Evolutionary conservation across 148 eudicot species (phyloP).

Genomic region (Cornus florida): DNA sequence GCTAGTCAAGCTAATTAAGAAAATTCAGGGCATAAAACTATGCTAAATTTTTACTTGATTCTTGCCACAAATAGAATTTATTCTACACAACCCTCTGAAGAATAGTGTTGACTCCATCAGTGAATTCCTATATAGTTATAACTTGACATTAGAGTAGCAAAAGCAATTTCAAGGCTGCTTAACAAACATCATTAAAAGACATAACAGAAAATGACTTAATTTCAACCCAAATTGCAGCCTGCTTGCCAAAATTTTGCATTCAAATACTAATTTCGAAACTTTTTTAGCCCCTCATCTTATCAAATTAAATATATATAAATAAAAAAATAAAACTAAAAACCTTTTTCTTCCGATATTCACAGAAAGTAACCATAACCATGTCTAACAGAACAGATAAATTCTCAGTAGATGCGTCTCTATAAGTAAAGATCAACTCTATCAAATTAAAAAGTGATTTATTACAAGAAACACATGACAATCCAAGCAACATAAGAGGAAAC

Average conservation of each 20-base stretch:
- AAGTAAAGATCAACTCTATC: neutral
- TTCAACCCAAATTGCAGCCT: neutral
- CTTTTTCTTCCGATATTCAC: neutral
- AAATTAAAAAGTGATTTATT: neutral
- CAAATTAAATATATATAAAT: neutral
- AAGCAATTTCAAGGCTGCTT: neutral
- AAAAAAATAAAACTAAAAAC: neutral
- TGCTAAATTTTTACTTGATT: neutral
- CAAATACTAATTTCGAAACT: neutral
- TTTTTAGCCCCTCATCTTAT: neutral
- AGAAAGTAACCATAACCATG: neutral
- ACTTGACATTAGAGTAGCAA: neutral
- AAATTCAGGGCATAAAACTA: neutral
- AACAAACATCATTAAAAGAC: neutral
- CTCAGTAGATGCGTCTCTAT: neutral
- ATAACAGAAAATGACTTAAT: neutral
- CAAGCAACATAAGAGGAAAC: too few relatives aligned
- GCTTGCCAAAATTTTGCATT: neutral
- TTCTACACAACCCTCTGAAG: neutral
- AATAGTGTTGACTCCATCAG: neutral
- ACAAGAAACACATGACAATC: too few relatives aligned
- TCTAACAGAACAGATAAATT: neutral
- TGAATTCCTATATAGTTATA: neutral
- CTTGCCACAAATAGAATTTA: too few relatives aligned
- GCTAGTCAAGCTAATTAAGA: neutral